Conservation (phyloP, 1,284 basidiomycete species). For the Abortiporus biennis region DNA sequence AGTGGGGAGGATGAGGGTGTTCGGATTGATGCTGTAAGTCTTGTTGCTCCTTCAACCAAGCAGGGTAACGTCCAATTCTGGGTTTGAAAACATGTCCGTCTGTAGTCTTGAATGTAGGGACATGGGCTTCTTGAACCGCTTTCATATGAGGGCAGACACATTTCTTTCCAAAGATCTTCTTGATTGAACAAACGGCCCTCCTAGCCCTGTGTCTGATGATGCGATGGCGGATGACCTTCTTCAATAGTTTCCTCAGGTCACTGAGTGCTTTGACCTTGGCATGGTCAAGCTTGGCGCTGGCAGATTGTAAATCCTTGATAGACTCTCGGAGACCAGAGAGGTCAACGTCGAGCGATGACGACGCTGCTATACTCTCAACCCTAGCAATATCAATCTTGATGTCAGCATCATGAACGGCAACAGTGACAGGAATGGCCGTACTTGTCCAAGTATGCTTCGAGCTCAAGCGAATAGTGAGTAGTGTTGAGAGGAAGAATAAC, state of each 20-base stretch:
- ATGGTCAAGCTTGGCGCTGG: constrained; percentile 49
- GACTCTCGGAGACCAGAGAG: constrained; percentile 36
- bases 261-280: constrained; percentile 36
- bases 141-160: constrained; percentile 13
- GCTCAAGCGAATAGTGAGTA: constrained; percentile 57
- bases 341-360: constrained; percentile 19
- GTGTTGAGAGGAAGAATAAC: constrained; percentile 69
- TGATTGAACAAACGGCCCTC: constrained; percentile 19
- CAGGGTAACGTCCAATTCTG: constrained; percentile 18
- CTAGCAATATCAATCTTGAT: constrained; percentile 12
- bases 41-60: constrained; percentile 13
- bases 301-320: constrained; percentile 42
- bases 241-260: constrained; percentile 23
- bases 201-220: constrained; percentile 18
- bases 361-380: constrained; percentile 25
- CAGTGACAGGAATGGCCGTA: constrained; percentile 19
- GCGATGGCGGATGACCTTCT: constrained; percentile 24
- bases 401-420: neutral
- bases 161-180: constrained; percentile 19
- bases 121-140: constrained; percentile 7
- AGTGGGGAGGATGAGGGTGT: neutral
- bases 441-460: constrained; percentile 44
- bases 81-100: constrained; percentile 12
- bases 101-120: constrained; percentile 13
- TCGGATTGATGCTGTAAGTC: constrained; percentile 3